Conservation (phyloP, 345 rosid genomes). For the Boechera divaricarpa region DNA sequence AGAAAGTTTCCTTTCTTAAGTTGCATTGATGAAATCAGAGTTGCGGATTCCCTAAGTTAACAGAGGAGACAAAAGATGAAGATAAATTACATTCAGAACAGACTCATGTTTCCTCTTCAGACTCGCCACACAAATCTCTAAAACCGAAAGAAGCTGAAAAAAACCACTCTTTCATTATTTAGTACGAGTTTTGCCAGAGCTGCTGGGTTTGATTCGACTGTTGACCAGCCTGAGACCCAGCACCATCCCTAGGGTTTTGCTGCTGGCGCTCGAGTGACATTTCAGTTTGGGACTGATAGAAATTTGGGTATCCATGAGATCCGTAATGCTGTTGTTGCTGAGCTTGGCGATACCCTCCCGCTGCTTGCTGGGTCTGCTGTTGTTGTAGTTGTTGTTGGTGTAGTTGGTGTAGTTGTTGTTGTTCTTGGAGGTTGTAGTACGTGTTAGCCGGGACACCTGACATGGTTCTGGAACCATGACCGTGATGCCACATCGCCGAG, state of each 20-base stretch:
- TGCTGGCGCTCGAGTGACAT: slow-evolving; percentile 87
- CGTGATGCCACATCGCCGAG: slow-evolving; percentile 86
- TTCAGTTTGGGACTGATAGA: slow-evolving; percentile 80
- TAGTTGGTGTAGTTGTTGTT: slow-evolving; percentile 59
- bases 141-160: slow-evolving; percentile 27
- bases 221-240: slow-evolving; percentile 71
- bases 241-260: slow-evolving; percentile 81
- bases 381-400: slow-evolving; percentile 27
- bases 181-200: slow-evolving; percentile 96
- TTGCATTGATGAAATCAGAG: slow-evolving; percentile 30
- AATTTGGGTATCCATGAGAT: slow-evolving; percentile 78
- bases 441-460: slow-evolving; percentile 70
- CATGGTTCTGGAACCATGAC: slow-evolving; percentile 80
- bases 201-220: slow-evolving; percentile 86
- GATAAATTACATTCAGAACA: slow-evolving; percentile 38
- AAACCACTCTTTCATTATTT: slow-evolving; percentile 42
- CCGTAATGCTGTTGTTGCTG: slow-evolving; percentile 92
- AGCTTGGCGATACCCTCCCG: slow-evolving; percentile 75
- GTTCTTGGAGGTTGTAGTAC: slow-evolving; percentile 90
- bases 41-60: slow-evolving; percentile 27
- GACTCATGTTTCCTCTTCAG: slow-evolving; percentile 20
- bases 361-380: slow-evolving; percentile 45
- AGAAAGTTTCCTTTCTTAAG: not conserved
- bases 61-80: slow-evolving; percentile 22
- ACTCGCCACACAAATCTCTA: slow-evolving; percentile 40